Evolutionary conservation across 768 basidiomycete species (phyloP).

Genomic region (Phlebiopsis flavidoalba): DNA sequence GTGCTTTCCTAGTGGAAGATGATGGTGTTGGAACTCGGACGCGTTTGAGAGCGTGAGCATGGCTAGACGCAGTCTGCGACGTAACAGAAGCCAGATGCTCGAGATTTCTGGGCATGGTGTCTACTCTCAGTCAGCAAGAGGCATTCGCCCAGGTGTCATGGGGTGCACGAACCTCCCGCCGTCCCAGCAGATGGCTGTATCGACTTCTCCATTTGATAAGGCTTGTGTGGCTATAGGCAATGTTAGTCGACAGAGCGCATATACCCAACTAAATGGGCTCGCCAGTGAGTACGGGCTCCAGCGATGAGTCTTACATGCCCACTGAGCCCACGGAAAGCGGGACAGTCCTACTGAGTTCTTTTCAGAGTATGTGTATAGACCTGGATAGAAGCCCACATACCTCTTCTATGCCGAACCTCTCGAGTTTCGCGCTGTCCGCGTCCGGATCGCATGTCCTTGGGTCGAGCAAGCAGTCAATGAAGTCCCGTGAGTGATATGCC

Average conservation of each 20-base stretch:
- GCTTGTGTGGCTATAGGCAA: constrained; percentile 45
- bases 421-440: not conserved
- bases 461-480: constrained; percentile 54
- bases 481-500: constrained; percentile 67
- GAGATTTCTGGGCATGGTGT: constrained; percentile 78
- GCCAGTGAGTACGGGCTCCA: constrained; percentile 66
- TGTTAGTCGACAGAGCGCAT: not conserved
- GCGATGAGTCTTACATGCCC: constrained; percentile 70
- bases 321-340: constrained; percentile 62
- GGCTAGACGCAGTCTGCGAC: constrained; percentile 86
- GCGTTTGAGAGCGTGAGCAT: constrained; percentile 63
- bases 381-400: constrained; percentile 27
- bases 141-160: not conserved
- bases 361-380: not conserved
- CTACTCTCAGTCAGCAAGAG: constrained; percentile 28
- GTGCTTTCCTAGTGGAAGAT: constrained; percentile 32
- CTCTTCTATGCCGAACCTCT: constrained; percentile 57
- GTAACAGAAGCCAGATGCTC: constrained; percentile 90
- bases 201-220: constrained; percentile 43
- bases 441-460: constrained; percentile 20
- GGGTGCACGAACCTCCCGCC: constrained; percentile 62
- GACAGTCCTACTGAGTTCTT: constrained; percentile 63
- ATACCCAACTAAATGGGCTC: not conserved
- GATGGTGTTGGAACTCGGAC: constrained; percentile 6
- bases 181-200: constrained; percentile 84